Base-by-base conservation (phyloP, 2,329 filamentous ascomycete genomes). In the Ceratocystis lukuohia region DNA sequence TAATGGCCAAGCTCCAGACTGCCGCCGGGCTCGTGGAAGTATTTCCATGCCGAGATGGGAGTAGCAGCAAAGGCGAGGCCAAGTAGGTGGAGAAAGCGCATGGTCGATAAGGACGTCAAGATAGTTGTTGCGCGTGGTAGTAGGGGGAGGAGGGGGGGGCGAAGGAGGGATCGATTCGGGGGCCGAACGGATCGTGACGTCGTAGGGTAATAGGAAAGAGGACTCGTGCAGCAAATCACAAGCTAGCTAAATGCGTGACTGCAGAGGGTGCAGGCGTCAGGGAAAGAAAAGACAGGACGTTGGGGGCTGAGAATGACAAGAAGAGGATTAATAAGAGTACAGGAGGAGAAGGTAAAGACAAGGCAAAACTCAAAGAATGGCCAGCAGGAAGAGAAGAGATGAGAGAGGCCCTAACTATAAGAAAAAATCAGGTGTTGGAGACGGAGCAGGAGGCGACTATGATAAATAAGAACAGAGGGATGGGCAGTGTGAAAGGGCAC, bases 1-100 rank as follows among this genome's bases (percentile, higher is more conserved):
- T 93, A 93, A 76, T 93, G 89, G 64, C 83, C 82, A 25, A 88
- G 80, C 37, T 80, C 79, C 65, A 84, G 76, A 70, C 80, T 79
- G 65, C 76, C 77, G 63, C 86, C 85, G 0, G 86, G 83, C 72
- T 89, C 87, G 66, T 80, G 77, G 74, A 88, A 88, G 75, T 88
- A 88, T 72, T 88, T 88, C 25, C 66, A 67, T n/a, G 63, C 66
- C 25, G 66, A 17, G 22, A 65, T 65, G 20, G 66, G 66, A n/a
- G 63, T 65, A 56, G 33, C 46, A n/a, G 65, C 65, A 37, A 66
- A 66, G 22, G 67, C 64, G 15, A 69, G 25, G 3, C 48, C 33
- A 20, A 70, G 37, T 10, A 66, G 25, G n/a, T 65, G 48, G 59
- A 67, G 30, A 44, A 70, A 45, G 59, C 62, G 67, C 69, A 70